Evolutionary conservation across 257 asterid species (phyloP).

Genomic region (Plantago ovata): DNA sequence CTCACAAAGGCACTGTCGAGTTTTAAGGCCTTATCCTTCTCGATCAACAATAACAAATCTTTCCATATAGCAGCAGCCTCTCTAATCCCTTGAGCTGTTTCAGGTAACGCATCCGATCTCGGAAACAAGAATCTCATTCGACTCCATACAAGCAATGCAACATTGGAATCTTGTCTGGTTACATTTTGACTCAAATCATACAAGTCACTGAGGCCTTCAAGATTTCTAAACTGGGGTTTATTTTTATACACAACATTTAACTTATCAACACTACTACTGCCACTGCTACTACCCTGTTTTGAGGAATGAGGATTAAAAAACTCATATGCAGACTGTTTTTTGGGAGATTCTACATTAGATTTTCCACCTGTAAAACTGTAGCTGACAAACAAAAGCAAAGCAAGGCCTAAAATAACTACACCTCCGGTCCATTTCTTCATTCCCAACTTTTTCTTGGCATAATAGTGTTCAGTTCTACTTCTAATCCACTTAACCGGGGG

Average conservation of each 20-base stretch:
- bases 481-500: neutral
- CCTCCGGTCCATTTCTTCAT: constrained; percentile 87
- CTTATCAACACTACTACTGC: too few species aligned
- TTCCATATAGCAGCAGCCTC: constrained; percentile 68
- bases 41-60: constrained; percentile 34
- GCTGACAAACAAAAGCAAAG: constrained; percentile 48
- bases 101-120: constrained; percentile 84
- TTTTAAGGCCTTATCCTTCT: constrained; percentile 29
- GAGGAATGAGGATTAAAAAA: constrained; percentile 58
- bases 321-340: constrained; percentile 56
- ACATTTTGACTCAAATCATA: constrained; percentile 42
- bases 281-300: constrained; percentile 22
- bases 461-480: constrained; percentile 5
- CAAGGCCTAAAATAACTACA: constrained; percentile 48
- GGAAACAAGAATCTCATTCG: constrained; percentile 62
- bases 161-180: constrained; percentile 33
- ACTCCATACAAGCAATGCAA: constrained; percentile 52
- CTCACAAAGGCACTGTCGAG: constrained; percentile 17
- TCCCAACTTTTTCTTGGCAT: constrained; percentile 24
- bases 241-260: neutral
- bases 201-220: constrained; percentile 51
- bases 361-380: constrained; percentile 38
- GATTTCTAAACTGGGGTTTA: constrained; percentile 32
- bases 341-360: constrained; percentile 31
- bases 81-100: constrained; percentile 71